Percentiles rank a stretch among this genome's conserved stretches.
These are phyloP conservation scores for Rhododendron simsii DNA, from an alignment of 148 eudicot genomes.

Conservation along the genomic window DNA sequence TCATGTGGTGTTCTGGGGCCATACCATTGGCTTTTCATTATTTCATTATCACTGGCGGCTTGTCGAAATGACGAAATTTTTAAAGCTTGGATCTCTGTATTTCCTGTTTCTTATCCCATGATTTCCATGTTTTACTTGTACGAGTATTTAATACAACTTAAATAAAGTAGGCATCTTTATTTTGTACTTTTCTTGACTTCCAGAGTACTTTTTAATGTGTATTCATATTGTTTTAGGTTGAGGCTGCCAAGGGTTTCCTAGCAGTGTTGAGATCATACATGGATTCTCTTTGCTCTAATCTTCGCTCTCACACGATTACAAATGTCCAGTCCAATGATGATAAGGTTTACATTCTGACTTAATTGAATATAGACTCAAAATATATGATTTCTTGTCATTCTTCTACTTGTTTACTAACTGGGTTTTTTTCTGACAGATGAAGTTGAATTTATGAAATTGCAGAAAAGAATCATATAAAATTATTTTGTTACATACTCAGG, in stretches of 20 bases:
- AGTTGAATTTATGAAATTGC: not conserved
- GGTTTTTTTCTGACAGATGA: not conserved
- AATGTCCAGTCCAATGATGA: conserved; percentile 97
- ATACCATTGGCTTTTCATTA: not conserved
- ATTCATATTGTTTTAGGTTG: conserved; percentile 43
- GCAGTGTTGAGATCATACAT: conserved; percentile 59
- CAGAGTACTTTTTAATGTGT: not conserved
- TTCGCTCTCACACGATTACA: conserved; percentile 89
- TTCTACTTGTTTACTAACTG: not conserved
- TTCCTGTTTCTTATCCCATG: not conserved
- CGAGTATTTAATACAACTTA: not conserved
- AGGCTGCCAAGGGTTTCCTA: conserved; percentile 81
- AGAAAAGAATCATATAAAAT: not conserved
- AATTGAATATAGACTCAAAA: conserved; percentile 3
- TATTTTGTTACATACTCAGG: not conserved
- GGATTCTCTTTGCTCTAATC: conserved; percentile 81
- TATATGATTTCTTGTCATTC: not conserved
- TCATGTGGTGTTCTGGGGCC: not conserved
- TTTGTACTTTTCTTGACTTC: not conserved
- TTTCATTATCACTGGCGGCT: not conserved
- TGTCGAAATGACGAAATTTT: not conserved
- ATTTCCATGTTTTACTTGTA: not conserved
- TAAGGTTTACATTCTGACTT: conserved; percentile 46
- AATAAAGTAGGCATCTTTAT: not conserved
- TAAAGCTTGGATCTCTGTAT: not conserved